phyloP scores from a whole-genome alignment of 2,329 filamentous ascomycete genomes.

The Fusarium praegraminearum region DNA sequence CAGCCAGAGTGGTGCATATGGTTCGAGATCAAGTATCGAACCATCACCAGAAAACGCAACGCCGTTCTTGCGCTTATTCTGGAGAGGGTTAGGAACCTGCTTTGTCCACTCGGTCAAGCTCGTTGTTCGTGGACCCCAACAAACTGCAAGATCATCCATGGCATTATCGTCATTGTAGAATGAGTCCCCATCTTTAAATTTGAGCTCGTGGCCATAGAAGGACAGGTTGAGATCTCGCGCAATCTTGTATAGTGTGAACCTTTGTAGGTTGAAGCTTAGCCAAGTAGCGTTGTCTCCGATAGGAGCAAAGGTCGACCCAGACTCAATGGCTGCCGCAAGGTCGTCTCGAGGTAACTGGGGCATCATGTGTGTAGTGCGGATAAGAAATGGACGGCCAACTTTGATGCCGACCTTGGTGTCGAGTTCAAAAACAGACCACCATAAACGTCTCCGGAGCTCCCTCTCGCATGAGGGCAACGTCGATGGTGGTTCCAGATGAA shows the following conservation, averaged over 20 bases:
- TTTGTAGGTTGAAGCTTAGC: slow-evolving; percentile 13
- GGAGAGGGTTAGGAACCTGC: neutral
- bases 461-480: neutral
- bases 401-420: slow-evolving; percentile 19
- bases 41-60: neutral
- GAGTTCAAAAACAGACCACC: slow-evolving; percentile 24
- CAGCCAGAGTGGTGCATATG: slow-evolving; percentile 12
- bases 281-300: slow-evolving; percentile 11
- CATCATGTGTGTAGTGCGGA: slow-evolving; percentile 3
- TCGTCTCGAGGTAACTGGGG: neutral
- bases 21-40: neutral
- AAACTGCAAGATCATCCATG: slow-evolving; percentile 3
- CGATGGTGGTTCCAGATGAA: neutral
- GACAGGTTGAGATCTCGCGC: neutral
- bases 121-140: neutral
- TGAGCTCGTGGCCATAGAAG: neutral
- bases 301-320: slow-evolving; percentile 15
- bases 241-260: neutral
- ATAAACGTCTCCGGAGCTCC: slow-evolving; percentile 1
- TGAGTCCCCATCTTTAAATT: neutral
- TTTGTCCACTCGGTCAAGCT: neutral
- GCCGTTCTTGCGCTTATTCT: neutral
- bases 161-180: neutral
- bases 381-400: slow-evolving; percentile 12
- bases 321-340: slow-evolving; percentile 11